These are phyloP conservation scores for Nicotiana tabacum DNA, from an alignment of 257 asterid species.

Conservation along the genomic window DNA sequence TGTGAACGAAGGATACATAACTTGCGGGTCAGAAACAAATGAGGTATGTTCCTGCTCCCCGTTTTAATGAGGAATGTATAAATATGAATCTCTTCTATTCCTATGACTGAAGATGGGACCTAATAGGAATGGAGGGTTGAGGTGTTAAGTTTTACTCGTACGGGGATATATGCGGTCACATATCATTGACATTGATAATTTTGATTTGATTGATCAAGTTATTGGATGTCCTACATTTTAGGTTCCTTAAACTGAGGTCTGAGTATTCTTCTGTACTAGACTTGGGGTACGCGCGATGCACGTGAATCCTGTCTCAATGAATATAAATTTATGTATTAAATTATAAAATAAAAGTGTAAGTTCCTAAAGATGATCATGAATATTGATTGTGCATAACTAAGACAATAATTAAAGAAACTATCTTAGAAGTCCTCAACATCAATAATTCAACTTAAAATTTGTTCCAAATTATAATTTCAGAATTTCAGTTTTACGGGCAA, in stretches of 20 bases:
- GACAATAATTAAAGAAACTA: too few species aligned
- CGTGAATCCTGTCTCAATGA: too few species aligned
- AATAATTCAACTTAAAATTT: too few species aligned
- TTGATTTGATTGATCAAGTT: slow-evolving; percentile 1
- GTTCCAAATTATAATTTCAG: too few species aligned
- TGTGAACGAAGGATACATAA: slow-evolving; percentile 78
- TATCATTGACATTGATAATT: not conserved
- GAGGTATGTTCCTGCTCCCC: slow-evolving; percentile 43
- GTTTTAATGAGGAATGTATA: not conserved
- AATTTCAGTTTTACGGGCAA: too few species aligned
- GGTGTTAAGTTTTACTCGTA: not conserved
- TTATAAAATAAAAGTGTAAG: too few species aligned
- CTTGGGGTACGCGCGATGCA: too few species aligned
- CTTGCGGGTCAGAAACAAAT: slow-evolving; percentile 95
- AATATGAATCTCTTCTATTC: not conserved
- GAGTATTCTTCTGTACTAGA: too few species aligned
- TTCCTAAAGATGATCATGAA: too few species aligned
- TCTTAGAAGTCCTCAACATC: too few species aligned
- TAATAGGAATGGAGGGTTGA: not conserved
- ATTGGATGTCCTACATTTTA: not conserved
- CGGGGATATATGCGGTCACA: not conserved
- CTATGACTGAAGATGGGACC: not conserved
- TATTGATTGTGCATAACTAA: too few species aligned
- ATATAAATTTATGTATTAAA: too few species aligned
- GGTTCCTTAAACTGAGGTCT: not conserved